phyloP scores from a whole-genome alignment of 2,329 filamentous ascomycete species.

The Apiospora malaysiana region DNA sequence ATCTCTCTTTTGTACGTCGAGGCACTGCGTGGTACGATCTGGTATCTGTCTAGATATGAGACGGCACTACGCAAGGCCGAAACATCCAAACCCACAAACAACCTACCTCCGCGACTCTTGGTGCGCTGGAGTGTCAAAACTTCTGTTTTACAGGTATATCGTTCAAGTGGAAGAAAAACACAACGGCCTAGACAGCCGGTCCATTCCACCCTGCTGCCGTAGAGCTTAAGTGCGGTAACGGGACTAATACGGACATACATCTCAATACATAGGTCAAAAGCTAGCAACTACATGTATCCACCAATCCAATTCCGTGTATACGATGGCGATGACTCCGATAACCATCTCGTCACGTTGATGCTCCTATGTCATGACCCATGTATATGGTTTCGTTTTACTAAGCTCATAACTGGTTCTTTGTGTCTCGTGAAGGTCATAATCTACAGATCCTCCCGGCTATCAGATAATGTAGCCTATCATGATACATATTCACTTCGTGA shows the following conservation, averaged over 20 bases:
- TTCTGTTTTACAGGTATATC: constrained; percentile 47
- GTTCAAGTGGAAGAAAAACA: constrained; percentile 66
- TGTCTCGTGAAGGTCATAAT: neutral
- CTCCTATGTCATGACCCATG: neutral
- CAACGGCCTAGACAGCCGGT: constrained; percentile 71
- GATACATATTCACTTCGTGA: no score
- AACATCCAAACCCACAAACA: constrained; percentile 56
- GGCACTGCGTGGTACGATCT: constrained; percentile 10
- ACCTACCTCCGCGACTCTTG: constrained; percentile 64
- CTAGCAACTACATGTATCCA: neutral
- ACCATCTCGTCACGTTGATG: neutral
- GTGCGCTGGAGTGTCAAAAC: constrained; percentile 67
- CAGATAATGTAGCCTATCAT: no score
- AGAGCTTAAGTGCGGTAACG: constrained; percentile 59
- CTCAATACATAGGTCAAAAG: neutral
- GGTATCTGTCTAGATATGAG: constrained; percentile 22
- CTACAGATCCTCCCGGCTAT: neutral
- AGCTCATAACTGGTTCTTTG: no score
- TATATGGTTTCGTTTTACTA: no score
- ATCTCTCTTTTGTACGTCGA: neutral
- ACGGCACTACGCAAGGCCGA: constrained; percentile 19
- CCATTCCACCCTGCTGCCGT: constrained; percentile 70
- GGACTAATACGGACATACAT: constrained; percentile 71
- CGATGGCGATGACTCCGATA: neutral
- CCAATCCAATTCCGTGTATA: neutral